These are phyloP conservation scores for Ganoderma lucidum DNA, from an alignment of 1,284 basidiomycete species.

Conservation along the genomic window DNA sequence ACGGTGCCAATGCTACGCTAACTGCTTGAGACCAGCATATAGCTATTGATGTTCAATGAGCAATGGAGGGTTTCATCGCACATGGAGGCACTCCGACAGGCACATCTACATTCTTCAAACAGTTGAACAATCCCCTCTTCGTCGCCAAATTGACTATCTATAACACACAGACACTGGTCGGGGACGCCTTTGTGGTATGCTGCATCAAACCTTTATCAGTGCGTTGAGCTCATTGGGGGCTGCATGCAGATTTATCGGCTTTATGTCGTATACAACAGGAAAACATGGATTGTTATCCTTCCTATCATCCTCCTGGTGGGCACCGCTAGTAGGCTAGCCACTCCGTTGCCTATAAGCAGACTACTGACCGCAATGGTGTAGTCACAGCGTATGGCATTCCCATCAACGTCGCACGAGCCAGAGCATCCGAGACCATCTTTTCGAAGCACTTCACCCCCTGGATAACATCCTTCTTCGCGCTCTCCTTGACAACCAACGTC, in stretches of 20 bases:
- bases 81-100: slow-evolving; percentile 14
- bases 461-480: slow-evolving; percentile 22
- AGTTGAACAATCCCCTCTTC: slow-evolving; percentile 15
- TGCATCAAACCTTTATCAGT: no score
- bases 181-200: slow-evolving; percentile 5
- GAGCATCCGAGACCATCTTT: slow-evolving; percentile 21
- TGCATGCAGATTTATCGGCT: not conserved
- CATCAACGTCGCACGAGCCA: slow-evolving; percentile 1
- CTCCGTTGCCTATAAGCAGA: no score
- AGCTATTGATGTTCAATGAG: slow-evolving; percentile 19
- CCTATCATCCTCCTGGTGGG: slow-evolving; percentile 13
- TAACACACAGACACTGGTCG: slow-evolving; percentile 22
- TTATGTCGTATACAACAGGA: slow-evolving; percentile 25
- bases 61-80: slow-evolving; percentile 17
- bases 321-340: slow-evolving; percentile 1
- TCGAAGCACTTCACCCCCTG: slow-evolving; percentile 15
- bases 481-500: slow-evolving; percentile 27
- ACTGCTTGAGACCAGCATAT: slow-evolving; percentile 14
- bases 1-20: no score
- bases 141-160: slow-evolving; percentile 19
- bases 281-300: not conserved
- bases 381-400: slow-evolving; percentile 13
- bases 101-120: slow-evolving; percentile 8
- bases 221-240: no score
- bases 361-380: no score